Percentiles rank a stretch among this genome's conserved stretches.
Evolutionary conservation across 768 basidiomycete species (phyloP).

Genomic region (Lactifluus hygrophoroides): DNA sequence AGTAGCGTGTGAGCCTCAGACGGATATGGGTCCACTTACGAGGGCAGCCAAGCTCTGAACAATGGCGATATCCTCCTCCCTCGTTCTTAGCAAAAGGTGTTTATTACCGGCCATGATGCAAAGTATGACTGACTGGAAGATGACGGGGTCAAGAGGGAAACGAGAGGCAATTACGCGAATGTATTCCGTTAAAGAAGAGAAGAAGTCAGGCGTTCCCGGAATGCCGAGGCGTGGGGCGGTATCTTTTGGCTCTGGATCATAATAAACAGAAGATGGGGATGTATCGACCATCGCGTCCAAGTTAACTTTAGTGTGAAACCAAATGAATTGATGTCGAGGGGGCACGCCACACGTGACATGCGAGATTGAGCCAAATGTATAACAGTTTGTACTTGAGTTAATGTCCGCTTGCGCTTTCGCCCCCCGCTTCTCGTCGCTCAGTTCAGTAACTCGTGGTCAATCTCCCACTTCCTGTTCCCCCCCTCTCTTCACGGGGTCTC

Average conservation of each 20-base stretch:
- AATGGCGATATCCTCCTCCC: slow-evolving; percentile 53
- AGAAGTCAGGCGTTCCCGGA: slow-evolving; percentile 20
- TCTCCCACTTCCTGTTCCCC: neutral
- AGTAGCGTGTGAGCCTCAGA: neutral
- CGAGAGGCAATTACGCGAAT: slow-evolving; percentile 38
- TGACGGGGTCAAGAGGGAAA: slow-evolving; percentile 51
- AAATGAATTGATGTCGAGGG: too few relatives aligned
- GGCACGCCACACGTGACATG: slow-evolving; percentile 16
- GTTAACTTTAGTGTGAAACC: neutral
- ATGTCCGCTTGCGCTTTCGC: neutral
- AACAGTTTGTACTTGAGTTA: neutral
- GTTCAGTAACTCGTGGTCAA: neutral
- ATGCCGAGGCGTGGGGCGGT: neutral
- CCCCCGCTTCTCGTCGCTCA: neutral
- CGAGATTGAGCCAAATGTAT: neutral
- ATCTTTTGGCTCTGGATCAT: slow-evolving; percentile 1
- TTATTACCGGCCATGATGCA: slow-evolving; percentile 55
- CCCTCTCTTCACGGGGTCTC: neutral
- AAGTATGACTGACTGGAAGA: slow-evolving; percentile 58
- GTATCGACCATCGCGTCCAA: slow-evolving; percentile 1
- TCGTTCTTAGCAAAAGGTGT: slow-evolving; percentile 55
- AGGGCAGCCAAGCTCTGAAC: slow-evolving; percentile 50
- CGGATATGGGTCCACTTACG: slow-evolving; percentile 34
- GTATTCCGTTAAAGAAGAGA: slow-evolving; percentile 34
- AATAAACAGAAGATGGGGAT: neutral